Evolutionary conservation across 2,329 filamentous ascomycete genomes (phyloP).

Genomic region (Gnomoniopsis sp.): DNA sequence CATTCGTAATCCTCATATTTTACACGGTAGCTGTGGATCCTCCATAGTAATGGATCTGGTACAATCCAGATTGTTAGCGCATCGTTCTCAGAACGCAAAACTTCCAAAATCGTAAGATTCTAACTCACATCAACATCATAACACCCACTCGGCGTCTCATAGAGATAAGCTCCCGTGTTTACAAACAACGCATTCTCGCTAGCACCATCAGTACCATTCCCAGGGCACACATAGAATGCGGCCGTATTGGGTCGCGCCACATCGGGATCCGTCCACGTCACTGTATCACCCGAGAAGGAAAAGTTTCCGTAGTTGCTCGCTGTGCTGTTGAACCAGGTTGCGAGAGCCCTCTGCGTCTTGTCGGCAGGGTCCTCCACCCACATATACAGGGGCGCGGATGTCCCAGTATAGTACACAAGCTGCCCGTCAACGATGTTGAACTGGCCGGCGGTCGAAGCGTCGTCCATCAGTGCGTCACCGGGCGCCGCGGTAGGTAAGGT

Average conservation of each 20-base stretch:
- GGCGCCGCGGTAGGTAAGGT: constrained; percentile 33
- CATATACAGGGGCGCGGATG: constrained; percentile 35
- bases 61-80: constrained; percentile 3
- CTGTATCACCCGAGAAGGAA: constrained; percentile 49
- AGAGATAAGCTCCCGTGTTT: constrained; percentile 53
- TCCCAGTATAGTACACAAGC: constrained; percentile 41
- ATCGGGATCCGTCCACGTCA: constrained; percentile 46
- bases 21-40: constrained; percentile 13
- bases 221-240: constrained; percentile 51
- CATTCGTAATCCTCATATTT: not conserved
- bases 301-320: constrained; percentile 52
- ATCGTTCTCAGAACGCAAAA: not conserved
- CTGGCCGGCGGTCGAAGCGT: constrained; percentile 49
- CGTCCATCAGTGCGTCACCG: constrained; percentile 42
- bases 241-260: constrained; percentile 46
- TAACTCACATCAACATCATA: constrained; percentile 18
- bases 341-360: constrained; percentile 41
- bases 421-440: constrained; percentile 51
- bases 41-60: constrained; percentile 18
- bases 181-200: constrained; percentile 44
- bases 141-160: constrained; percentile 51
- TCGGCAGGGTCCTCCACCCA: constrained; percentile 40
- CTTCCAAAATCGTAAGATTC: not conserved
- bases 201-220: not conserved
- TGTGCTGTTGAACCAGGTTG: constrained; percentile 42